Percentiles rank a stretch among this genome's conserved stretches.
Evolutionary conservation across 352 stramenopile species (phyloP).

Genomic region (Phytophthora fragariaefolia): DNA sequence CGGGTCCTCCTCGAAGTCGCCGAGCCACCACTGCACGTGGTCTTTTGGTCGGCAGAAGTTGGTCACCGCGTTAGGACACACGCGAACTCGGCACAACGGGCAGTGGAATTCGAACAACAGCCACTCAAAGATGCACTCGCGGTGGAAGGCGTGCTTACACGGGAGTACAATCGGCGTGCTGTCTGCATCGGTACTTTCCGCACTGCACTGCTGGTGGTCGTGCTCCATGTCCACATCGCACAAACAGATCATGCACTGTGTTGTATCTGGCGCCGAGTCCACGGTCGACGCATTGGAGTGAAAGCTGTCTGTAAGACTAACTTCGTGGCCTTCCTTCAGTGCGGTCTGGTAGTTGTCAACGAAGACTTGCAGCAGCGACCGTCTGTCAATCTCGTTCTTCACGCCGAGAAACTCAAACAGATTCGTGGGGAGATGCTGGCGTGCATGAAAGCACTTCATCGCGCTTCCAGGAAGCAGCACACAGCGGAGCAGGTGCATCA

Average conservation of each 20-base stretch:
- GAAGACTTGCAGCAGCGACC: constrained; percentile 75
- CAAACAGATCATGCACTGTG: constrained; percentile 57
- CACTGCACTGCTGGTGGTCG: constrained; percentile 33
- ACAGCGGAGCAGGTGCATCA: constrained; percentile 70
- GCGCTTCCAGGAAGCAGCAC: constrained; percentile 68
- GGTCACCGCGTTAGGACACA: constrained; percentile 58
- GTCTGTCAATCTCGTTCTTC: constrained; percentile 50
- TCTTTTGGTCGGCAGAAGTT: constrained; percentile 68
- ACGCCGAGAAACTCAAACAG: constrained; percentile 72
- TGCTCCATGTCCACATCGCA: constrained; percentile 51
- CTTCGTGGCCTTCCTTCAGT: constrained; percentile 25
- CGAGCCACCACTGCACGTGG: constrained; percentile 73
- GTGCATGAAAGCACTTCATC: constrained; percentile 70
- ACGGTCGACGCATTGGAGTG: constrained; percentile 48
- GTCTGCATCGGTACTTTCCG: constrained; percentile 14
- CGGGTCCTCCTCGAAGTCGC: constrained; percentile 65
- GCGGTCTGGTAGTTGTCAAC: constrained; percentile 59
- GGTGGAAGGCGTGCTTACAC: constrained; percentile 76
- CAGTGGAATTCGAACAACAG: constrained; percentile 77
- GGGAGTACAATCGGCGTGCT: constrained; percentile 48
- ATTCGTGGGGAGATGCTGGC: constrained; percentile 52
- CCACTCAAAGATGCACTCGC: constrained; percentile 80
- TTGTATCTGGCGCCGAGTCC: constrained; percentile 40
- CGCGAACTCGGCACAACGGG: constrained; percentile 63
- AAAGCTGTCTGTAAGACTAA: constrained; percentile 39